Percentiles rank a stretch among this genome's conserved stretches.
These are phyloP conservation scores for Spathaspora boniae DNA, from an alignment of 805 yeast genomes.

Conservation along the genomic window DNA sequence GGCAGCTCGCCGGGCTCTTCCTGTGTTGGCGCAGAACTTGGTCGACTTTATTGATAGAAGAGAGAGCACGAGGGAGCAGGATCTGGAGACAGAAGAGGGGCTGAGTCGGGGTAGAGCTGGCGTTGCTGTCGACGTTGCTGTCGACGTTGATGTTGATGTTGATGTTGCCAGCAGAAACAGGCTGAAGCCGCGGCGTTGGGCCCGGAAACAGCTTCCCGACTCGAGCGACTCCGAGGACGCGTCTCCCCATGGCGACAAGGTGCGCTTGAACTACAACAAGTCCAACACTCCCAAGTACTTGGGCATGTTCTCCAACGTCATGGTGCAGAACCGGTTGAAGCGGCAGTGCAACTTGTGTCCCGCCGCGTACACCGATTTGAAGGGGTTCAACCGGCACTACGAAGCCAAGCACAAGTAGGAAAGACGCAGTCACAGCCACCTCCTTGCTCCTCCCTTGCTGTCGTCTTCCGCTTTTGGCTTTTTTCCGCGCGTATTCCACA, in stretches of 20 bases:
- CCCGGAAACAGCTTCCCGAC: not conserved
- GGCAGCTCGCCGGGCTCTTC: not conserved
- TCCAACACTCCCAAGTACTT: slow-evolving; percentile 15
- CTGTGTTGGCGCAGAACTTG: not conserved
- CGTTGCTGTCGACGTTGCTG: too few species aligned
- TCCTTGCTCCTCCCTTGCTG: too few species aligned
- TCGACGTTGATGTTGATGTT: too few species aligned
- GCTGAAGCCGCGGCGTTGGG: too few species aligned
- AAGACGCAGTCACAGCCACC: too few species aligned
- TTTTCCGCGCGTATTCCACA: too few species aligned
- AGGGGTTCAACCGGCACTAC: slow-evolving; percentile 15
- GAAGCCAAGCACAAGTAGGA: slow-evolving; percentile 7
- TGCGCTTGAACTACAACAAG: slow-evolving; percentile 11
- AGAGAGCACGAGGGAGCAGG: not conserved
- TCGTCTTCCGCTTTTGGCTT: too few species aligned
- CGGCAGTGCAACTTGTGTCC: slow-evolving; percentile 14
- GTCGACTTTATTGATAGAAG: slow-evolving; percentile 2
- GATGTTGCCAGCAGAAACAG: too few species aligned
- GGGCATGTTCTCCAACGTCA: slow-evolving; percentile 13
- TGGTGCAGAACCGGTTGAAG: slow-evolving; percentile 10
- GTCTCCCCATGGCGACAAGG: not conserved
- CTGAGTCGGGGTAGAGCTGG: not conserved
- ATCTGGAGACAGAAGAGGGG: not conserved
- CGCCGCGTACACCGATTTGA: slow-evolving; percentile 12
- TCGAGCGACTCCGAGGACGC: not conserved